phyloP scores from a whole-genome alignment of 202 grass and related monocot genomes.

The Digitaria exilis region DNA sequence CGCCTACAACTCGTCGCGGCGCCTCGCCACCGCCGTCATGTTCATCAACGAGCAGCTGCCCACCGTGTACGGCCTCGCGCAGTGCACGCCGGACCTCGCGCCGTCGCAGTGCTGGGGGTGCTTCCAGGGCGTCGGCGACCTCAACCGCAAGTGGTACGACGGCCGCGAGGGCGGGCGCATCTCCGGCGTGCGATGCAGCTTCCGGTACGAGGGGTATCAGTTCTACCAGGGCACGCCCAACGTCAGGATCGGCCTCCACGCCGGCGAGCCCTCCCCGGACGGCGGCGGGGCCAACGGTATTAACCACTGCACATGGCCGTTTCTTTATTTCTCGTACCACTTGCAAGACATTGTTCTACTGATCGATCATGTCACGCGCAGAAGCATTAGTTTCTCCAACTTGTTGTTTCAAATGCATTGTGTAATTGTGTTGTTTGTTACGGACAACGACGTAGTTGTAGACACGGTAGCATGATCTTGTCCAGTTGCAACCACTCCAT shows the following conservation, averaged over 20 bases:
- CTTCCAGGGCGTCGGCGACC: slow-evolving; percentile 40
- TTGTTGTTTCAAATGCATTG: background rate
- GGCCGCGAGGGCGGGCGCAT: slow-evolving; percentile 58
- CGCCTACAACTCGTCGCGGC: slow-evolving; percentile 36
- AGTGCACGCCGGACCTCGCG: slow-evolving; percentile 80
- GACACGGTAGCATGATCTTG: background rate
- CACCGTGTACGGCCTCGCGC: slow-evolving; percentile 55
- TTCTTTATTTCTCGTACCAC: background rate
- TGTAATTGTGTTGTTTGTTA: background rate
- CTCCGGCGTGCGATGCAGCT: slow-evolving; percentile 56
- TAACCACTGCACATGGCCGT: too few species aligned
- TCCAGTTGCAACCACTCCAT: background rate
- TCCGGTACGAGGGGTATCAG: slow-evolving; percentile 63
- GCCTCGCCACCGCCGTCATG: slow-evolving; percentile 64
- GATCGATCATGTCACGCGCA: background rate
- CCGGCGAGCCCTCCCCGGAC: background rate
- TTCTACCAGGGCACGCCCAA: slow-evolving; percentile 56
- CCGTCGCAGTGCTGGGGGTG: slow-evolving; percentile 50
- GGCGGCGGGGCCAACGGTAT: background rate
- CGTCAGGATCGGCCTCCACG: slow-evolving; percentile 42
- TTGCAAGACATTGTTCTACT: background rate
- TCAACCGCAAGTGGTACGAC: slow-evolving; percentile 37
- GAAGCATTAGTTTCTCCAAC: background rate
- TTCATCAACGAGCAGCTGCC: slow-evolving; percentile 48
- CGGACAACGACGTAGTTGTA: background rate